Evolutionary conservation across 225 moss, liverwort and hornwort genomes (phyloP).

Genomic region (Marchantia paleacea): DNA sequence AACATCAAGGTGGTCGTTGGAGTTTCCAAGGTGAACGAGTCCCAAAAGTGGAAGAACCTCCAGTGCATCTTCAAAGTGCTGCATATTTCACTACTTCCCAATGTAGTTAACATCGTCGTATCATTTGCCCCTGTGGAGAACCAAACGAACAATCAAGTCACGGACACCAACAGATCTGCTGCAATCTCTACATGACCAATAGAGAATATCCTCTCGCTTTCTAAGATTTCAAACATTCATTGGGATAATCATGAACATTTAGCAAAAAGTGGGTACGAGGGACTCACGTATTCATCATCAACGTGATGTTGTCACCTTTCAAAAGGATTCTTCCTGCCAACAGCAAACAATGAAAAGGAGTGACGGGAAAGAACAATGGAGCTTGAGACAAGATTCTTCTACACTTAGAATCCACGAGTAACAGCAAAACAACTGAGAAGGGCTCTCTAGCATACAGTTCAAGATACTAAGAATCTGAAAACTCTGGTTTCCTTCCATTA

Average conservation of each 20-base stretch:
- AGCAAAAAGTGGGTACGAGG: background rate
- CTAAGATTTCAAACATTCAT: background rate
- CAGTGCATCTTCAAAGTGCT: background rate
- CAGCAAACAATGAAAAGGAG: background rate
- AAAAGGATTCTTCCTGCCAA: constrained; percentile 50
- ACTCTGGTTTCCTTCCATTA: no score
- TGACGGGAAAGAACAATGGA: background rate
- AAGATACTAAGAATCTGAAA: no score
- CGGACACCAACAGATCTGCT: background rate
- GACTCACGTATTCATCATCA: constrained; percentile 61
- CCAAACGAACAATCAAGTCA: background rate
- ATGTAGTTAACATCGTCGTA: background rate
- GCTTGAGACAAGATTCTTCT: background rate
- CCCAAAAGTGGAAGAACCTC: background rate
- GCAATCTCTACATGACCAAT: background rate
- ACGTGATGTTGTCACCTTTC: constrained; percentile 54
- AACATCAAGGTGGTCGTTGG: background rate
- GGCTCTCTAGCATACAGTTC: background rate
- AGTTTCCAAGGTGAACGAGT: background rate
- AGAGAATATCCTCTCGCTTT: background rate
- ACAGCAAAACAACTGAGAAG: no score
- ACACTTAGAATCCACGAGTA: background rate
- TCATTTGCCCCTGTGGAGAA: constrained; percentile 18
- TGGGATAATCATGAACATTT: no score
- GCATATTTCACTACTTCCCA: background rate